Evolutionary conservation across 345 rosid species (phyloP).

Genomic region (Pistacia vera): DNA sequence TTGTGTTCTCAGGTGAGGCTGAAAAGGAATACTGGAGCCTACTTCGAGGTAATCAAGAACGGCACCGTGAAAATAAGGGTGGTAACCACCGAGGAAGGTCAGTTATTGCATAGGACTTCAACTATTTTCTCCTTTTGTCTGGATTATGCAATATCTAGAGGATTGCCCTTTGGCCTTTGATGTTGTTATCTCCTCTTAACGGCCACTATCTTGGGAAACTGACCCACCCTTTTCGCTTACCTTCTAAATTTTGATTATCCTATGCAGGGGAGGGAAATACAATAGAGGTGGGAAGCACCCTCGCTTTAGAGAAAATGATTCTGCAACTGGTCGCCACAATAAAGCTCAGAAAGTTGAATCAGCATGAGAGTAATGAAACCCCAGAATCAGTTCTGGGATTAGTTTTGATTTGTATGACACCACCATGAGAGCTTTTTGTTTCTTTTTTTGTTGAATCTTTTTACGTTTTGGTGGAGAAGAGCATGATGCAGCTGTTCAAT

Average conservation of each 20-base stretch:
- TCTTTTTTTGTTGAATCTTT: too few relatives aligned
- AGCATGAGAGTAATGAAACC: conserved; percentile 1
- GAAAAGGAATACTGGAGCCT: conserved; percentile 85
- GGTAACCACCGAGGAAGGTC: conserved; percentile 63
- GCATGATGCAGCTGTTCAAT: background rate
- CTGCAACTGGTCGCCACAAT: conserved; percentile 51
- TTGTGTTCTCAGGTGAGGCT: conserved; percentile 60
- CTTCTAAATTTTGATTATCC: background rate
- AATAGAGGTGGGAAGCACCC: conserved; percentile 62
- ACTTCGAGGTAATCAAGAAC: conserved; percentile 61
- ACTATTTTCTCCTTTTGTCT: background rate
- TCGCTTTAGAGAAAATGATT: conserved; percentile 56
- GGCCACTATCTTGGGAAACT: background rate
- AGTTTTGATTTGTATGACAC: conserved; percentile 10
- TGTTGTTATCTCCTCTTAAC: background rate
- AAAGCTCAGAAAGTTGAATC: conserved; percentile 61
- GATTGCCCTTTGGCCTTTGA: background rate
- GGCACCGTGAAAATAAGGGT: conserved; percentile 47
- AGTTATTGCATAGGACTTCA: conserved; percentile 18
- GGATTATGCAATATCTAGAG: background rate
- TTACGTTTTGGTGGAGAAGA: background rate
- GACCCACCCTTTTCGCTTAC: background rate
- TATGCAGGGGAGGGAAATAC: conserved; percentile 74
- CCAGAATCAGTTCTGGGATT: background rate
- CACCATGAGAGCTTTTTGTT: background rate